phyloP scores from a whole-genome alignment of 1,284 basidiomycete species.

The Abortiporus biennis region DNA sequence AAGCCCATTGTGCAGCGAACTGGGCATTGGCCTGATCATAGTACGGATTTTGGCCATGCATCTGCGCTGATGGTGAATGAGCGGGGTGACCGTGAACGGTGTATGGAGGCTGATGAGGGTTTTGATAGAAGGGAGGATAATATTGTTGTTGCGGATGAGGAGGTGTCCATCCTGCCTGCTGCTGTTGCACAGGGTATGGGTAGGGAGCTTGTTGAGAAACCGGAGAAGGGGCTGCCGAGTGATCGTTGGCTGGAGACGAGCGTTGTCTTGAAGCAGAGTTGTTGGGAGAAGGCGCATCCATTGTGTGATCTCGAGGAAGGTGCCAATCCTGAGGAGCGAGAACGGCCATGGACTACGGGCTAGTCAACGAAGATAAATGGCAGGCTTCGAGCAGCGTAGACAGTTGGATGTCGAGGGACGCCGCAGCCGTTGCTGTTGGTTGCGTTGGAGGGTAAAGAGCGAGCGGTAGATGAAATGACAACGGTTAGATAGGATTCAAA shows the following conservation, averaged over 20 bases:
- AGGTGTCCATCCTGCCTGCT: constrained; percentile 54
- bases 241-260: constrained; percentile 49
- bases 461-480: constrained; percentile 8
- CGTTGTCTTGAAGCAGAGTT: constrained; percentile 42
- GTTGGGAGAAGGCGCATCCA: constrained; percentile 46
- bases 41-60: constrained; percentile 50
- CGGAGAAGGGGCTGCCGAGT: constrained; percentile 25
- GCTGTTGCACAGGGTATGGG: constrained; percentile 35
- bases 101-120: constrained; percentile 50
- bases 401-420: neutral
- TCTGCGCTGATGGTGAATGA: constrained; percentile 40
- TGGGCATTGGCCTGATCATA: constrained; percentile 74
- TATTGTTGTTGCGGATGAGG: constrained; percentile 59
- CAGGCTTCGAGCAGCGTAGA: constrained; percentile 9
- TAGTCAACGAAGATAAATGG: constrained; percentile 13
- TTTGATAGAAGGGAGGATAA: constrained; percentile 71
- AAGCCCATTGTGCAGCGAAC: constrained; percentile 80
- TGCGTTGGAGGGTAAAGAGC: neutral
- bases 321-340: constrained; percentile 71
- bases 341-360: constrained; percentile 61
- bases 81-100: constrained; percentile 36
- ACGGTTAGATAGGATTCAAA: constrained; percentile 19
- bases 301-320: constrained; percentile 50
- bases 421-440: neutral
- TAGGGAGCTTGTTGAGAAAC: constrained; percentile 29